Evolutionary conservation across 2,329 filamentous ascomycete species (phyloP).

Genomic region (Stagonosporopsis cucurbitacearum): DNA sequence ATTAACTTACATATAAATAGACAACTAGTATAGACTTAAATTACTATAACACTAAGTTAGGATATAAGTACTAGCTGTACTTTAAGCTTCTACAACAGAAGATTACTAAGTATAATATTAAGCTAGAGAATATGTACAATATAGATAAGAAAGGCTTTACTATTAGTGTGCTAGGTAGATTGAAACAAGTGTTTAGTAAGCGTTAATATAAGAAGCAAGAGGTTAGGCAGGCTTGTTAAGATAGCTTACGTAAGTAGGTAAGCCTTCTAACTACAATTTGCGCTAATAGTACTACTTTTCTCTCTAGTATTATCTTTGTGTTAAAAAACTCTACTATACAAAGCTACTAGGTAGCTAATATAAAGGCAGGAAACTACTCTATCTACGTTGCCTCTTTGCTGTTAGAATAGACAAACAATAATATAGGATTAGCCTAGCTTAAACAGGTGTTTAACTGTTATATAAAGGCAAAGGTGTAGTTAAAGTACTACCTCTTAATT

Average conservation of each 20-base stretch:
- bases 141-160: too few relatives aligned
- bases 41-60: background rate
- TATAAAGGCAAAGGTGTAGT: background rate
- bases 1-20: background rate
- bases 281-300: too few relatives aligned
- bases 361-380: conserved; percentile 3
- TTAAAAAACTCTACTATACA: conserved; percentile 3
- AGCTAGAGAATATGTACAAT: background rate
- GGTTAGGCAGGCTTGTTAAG: too few relatives aligned
- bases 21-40: conserved; percentile 1
- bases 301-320: conserved; percentile 20
- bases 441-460: background rate
- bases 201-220: too few relatives aligned
- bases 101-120: background rate
- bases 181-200: too few relatives aligned
- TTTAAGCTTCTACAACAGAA: conserved; percentile 1
- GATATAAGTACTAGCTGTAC: conserved; percentile 1
- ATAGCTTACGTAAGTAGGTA: too few relatives aligned
- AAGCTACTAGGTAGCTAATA: conserved; percentile 6
- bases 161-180: too few relatives aligned
- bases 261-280: too few relatives aligned
- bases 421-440: too few relatives aligned
- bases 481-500: conserved; percentile 12
- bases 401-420: too few relatives aligned
- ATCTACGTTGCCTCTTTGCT: conserved; percentile 7